phyloP scores from a whole-genome alignment of 768 basidiomycete genomes.

The Candolleomyces efflorescens region DNA sequence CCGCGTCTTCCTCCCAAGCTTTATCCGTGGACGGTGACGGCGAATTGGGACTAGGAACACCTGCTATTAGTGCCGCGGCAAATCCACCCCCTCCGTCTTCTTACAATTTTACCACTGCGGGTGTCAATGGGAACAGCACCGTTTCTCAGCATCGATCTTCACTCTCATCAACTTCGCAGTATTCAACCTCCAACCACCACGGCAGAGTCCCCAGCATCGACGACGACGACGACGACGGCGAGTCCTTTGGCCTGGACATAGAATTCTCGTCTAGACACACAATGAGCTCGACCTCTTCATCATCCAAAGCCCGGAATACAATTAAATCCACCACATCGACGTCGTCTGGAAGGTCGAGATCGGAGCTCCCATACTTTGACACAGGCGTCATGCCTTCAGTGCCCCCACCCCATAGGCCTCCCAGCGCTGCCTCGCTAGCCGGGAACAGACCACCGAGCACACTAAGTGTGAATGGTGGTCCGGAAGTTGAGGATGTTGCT shows the following conservation, averaged over 20 bases:
- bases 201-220: not conserved
- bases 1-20: not conserved
- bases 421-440: not conserved
- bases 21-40: not conserved
- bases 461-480: not conserved
- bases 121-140: not conserved
- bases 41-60: not conserved
- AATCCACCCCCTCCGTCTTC: not conserved
- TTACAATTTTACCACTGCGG: not conserved
- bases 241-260: not conserved
- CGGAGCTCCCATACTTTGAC: slow-evolving; percentile 5
- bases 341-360: not conserved
- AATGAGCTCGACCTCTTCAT: not conserved
- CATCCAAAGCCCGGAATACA: not conserved
- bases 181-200: not conserved
- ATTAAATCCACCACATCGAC: not conserved
- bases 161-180: not conserved
- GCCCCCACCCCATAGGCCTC: not conserved
- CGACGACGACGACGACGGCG: slow-evolving; percentile 2
- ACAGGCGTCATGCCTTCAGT: slow-evolving; percentile 1
- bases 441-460: not conserved
- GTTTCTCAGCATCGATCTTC: not conserved
- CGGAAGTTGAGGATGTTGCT: not conserved
- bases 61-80: not conserved
- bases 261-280: not conserved